Evolutionary conservation across 495 filamentous ascomycete genomes (phyloP).

Genomic region (Parathielavia hyrcaniae): DNA sequence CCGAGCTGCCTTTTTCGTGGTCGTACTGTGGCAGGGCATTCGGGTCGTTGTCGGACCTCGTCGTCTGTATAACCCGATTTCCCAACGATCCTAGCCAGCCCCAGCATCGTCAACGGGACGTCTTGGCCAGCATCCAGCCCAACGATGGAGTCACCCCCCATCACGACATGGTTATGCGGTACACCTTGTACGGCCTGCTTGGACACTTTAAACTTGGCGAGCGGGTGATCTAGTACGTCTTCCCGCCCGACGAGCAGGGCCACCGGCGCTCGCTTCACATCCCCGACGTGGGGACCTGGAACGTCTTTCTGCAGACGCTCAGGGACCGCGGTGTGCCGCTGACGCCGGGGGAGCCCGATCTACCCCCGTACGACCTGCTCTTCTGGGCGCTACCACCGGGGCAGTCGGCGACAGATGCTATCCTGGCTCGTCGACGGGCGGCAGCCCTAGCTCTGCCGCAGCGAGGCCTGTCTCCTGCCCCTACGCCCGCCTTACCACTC

Average conservation of each 20-base stretch:
- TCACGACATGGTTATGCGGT: neutral
- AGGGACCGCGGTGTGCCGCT: no score
- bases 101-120: neutral
- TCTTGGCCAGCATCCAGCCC: neutral
- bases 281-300: no score
- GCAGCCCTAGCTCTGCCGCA: neutral
- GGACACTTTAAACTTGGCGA: neutral
- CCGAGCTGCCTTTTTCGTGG: neutral
- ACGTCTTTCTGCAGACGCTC: no score
- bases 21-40: neutral
- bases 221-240: neutral
- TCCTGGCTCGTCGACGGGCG: neutral
- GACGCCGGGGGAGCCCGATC: no score
- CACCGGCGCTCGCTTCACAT: neutral
- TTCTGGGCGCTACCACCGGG: no score
- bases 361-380: no score
- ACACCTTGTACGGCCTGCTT: neutral
- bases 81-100: neutral
- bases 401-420: slow-evolving; percentile 1
- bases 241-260: neutral
- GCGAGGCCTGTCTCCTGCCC: neutral
- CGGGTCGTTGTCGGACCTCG: neutral
- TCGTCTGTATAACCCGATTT: neutral
- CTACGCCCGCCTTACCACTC: neutral
- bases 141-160: neutral